Evolutionary conservation across 768 basidiomycete species (phyloP).

Genomic region (Steccherinum ochraceum): DNA sequence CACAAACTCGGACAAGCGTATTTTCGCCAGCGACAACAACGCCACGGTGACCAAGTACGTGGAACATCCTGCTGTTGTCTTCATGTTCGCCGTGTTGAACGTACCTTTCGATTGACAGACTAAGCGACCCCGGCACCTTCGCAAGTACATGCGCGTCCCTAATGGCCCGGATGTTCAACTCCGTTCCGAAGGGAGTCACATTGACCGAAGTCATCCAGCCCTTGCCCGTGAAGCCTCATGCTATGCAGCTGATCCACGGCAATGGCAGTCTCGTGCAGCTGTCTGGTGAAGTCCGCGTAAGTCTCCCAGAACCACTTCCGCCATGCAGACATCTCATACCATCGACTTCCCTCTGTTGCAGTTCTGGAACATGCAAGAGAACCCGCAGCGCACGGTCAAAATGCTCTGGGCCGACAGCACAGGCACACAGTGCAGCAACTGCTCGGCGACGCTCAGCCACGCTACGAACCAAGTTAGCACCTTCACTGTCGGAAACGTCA

Average conservation of each 20-base stretch:
- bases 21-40: conserved; percentile 35
- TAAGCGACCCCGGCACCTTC: conserved; percentile 28
- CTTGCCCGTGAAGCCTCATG: conserved; percentile 18
- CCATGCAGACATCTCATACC: background rate
- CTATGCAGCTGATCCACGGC: background rate
- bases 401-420: conserved; percentile 33
- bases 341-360: too few relatives aligned
- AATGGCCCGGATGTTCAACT: conserved; percentile 41
- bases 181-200: conserved; percentile 37
- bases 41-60: conserved; percentile 33
- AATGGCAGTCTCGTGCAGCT: background rate
- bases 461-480: background rate
- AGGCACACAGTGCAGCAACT: conserved; percentile 23
- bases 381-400: conserved; percentile 31
- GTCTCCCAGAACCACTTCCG: background rate
- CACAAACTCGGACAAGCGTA: conserved; percentile 31
- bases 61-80: too few relatives aligned
- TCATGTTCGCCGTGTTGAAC: background rate
- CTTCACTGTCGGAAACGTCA: conserved; percentile 22
- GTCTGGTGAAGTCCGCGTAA: background rate
- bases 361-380: conserved; percentile 16
- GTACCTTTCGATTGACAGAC: conserved; percentile 8
- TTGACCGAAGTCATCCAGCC: conserved; percentile 40
- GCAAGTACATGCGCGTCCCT: conserved; percentile 32
- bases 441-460: background rate